Conservation (phyloP, 163 green algal genomes). For the Volvox carteri region DNA sequence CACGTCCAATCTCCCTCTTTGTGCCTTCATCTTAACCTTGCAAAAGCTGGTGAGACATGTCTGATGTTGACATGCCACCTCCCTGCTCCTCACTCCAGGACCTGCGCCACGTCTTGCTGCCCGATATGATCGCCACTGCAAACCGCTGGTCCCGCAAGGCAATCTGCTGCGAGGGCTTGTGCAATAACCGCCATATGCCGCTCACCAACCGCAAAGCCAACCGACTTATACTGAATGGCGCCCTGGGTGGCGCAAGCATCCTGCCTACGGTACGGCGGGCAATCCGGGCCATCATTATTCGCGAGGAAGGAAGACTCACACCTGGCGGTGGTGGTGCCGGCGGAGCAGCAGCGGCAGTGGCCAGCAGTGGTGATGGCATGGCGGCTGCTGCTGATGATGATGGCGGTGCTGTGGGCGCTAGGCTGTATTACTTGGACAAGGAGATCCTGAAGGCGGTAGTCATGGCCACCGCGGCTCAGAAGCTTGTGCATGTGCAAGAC, state of each 20-base stretch:
- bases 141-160: slow-evolving; percentile 20
- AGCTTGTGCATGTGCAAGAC: too few species aligned
- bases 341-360: too few species aligned
- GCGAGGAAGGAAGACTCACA: background rate
- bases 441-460: background rate
- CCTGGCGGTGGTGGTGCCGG: too few species aligned
- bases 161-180: background rate
- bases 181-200: background rate
- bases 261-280: background rate
- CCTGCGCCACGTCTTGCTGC: background rate
- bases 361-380: too few species aligned
- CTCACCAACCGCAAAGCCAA: slow-evolving; percentile 31
- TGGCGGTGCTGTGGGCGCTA: too few species aligned
- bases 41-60: too few species aligned
- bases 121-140: background rate
- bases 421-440: background rate
- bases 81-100: background rate
- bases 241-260: background rate
- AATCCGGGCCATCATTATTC: background rate
- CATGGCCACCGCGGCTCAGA: background rate
- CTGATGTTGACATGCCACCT: too few species aligned
- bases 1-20: too few species aligned
- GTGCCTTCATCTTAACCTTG: too few species aligned
- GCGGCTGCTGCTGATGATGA: background rate
- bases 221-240: background rate